Evolutionary conservation across 1,284 basidiomycete genomes (phyloP), one percentile per base, ranked within the genome.

Genomic region (Ganoderma boninense): DNA sequence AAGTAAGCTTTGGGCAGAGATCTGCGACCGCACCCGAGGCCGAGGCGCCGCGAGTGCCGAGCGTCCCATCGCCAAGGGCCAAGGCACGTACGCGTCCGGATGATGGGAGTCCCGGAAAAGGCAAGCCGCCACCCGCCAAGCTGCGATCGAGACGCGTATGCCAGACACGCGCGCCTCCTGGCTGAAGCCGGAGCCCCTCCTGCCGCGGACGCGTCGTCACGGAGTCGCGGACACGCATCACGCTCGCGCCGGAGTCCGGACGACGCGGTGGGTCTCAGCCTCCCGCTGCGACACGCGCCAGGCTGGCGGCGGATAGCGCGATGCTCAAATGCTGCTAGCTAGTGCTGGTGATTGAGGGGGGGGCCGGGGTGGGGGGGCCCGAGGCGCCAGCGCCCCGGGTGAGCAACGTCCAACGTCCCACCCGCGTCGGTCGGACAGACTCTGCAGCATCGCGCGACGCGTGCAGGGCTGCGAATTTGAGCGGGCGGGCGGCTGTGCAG

Each of bases 361-460:
- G n/a, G n/a, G n/a, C n/a, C n/a, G 54, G 29, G 29, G 2, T 2
- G 1, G n/a, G 6, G 32, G 35, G 29, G 54, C 29, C 29, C 32
- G 26, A 3, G 54, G 35, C 5, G 54, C 60, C 60, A n/a, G 20
- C 4, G 14, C 40, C 10, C 38, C n/a, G n/a, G n/a, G n/a, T n/a
- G n/a, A n/a, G n/a, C n/a, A n/a, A n/a, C n/a, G n/a, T n/a, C n/a
- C n/a, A 68, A 56, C 26, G 23, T 7, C 23, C 65, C 65, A 73
- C 63, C 43, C 65, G 61, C 23, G 54, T 71, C 67, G 67, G 54
- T 71, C 67, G 67, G 69, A 67, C 67, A 64, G 60, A 52, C 52
- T 35, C 18, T 29, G 11, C 38, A 29, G 57, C 29, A 40, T 38
- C n/a, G n/a, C n/a, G n/a, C n/a, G n/a, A n/a, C 32, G 8, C 40